These are phyloP conservation scores for Xylaria hypoxylon DNA, from an alignment of 2,329 filamentous ascomycete species.

Conservation along the genomic window DNA sequence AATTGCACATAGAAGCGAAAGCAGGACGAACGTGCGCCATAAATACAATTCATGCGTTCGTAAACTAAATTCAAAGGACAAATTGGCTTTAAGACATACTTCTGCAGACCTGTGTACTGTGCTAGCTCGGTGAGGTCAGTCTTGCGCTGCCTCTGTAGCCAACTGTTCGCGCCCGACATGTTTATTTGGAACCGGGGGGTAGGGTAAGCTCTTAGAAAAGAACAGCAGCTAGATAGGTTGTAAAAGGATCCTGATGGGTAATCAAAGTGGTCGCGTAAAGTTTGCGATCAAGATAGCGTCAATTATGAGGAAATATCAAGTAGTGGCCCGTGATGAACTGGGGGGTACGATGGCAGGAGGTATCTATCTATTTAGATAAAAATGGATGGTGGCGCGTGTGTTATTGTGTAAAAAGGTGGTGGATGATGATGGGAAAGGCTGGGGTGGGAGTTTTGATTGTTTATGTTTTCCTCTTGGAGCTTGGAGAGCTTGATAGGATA, in stretches of 20 bases:
- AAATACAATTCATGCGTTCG: not conserved
- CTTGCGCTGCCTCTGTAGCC: conserved; percentile 86
- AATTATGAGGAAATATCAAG: conserved; percentile 36
- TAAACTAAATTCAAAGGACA: conserved; percentile 3
- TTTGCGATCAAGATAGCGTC: conserved; percentile 51
- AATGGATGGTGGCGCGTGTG: conserved; percentile 38
- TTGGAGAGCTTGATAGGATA: conserved; percentile 23
- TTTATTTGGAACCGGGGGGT: conserved; percentile 50
- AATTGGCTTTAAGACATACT: conserved; percentile 66
- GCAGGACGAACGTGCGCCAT: conserved; percentile 2
- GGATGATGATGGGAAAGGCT: conserved; percentile 29
- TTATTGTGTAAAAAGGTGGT: conserved; percentile 30
- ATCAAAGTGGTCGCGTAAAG: conserved; percentile 49
- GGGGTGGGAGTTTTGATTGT: conserved; percentile 34
- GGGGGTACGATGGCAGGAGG: conserved; percentile 22
- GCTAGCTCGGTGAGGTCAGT: conserved; percentile 80
- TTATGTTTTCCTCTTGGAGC: conserved; percentile 39
- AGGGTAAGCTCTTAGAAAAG: conserved; percentile 40
- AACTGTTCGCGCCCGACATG: conserved; percentile 75
- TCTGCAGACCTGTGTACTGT: conserved; percentile 74
- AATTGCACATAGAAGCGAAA: not conserved
- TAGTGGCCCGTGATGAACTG: conserved; percentile 43
- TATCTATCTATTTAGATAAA: conserved; percentile 16
- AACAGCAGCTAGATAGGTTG: conserved; percentile 8
- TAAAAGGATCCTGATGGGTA: conserved; percentile 41